These are phyloP conservation scores for Penicillium sp. DNA, from an alignment of 2,329 filamentous ascomycete species.

Conservation along the genomic window DNA sequence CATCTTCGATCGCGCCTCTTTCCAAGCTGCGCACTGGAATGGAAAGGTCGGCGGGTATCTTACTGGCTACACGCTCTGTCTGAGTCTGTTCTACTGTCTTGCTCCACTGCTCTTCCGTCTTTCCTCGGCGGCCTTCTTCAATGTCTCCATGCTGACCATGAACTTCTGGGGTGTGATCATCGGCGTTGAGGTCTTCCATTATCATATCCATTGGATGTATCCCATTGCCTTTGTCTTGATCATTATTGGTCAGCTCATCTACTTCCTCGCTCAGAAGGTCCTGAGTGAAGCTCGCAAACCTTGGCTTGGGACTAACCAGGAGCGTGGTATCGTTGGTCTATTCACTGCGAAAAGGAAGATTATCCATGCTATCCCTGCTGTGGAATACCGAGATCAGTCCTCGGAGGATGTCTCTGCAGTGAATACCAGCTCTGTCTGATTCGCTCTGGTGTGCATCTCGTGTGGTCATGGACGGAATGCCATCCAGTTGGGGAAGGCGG, in stretches of 20 bases:
- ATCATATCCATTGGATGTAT: slow-evolving; percentile 81
- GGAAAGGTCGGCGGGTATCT: slow-evolving; percentile 72
- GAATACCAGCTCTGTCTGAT: slow-evolving; percentile 16
- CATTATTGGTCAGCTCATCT: slow-evolving; percentile 76
- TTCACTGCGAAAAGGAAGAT: slow-evolving; percentile 82
- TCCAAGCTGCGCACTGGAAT: slow-evolving; percentile 63
- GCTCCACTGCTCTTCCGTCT: slow-evolving; percentile 86
- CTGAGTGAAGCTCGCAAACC: slow-evolving; percentile 90
- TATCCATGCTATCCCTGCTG: slow-evolving; percentile 25
- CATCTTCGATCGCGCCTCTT: slow-evolving; percentile 81
- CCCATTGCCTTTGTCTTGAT: slow-evolving; percentile 94
- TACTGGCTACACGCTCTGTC: slow-evolving; percentile 79
- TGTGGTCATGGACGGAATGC: background rate
- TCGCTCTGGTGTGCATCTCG: background rate
- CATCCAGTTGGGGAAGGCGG: background rate
- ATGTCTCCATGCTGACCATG: slow-evolving; percentile 86
- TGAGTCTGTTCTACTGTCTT: slow-evolving; percentile 81
- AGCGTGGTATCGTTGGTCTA: slow-evolving; percentile 70
- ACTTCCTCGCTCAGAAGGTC: slow-evolving; percentile 78
- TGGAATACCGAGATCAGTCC: slow-evolving; percentile 14
- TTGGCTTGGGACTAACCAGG: slow-evolving; percentile 86
- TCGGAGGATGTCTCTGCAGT: slow-evolving; percentile 6
- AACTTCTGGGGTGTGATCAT: slow-evolving; percentile 98
- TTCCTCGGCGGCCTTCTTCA: slow-evolving; percentile 89
- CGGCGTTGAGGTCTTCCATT: slow-evolving; percentile 78